Conservation (phyloP, 495 filamentous ascomycete species). For the Evernia prunastri region DNA sequence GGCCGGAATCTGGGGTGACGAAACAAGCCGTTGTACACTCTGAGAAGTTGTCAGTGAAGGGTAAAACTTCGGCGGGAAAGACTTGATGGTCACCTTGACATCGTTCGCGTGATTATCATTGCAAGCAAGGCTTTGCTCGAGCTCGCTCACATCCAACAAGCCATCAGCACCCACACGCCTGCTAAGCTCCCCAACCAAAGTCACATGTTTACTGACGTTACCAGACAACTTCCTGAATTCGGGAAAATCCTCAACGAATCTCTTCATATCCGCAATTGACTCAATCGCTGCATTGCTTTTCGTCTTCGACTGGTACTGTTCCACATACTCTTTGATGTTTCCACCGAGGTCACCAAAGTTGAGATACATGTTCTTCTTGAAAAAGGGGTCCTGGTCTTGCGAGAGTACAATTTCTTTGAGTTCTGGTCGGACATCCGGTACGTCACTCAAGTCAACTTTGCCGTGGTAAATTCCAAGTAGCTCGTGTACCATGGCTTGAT, state of each 20-base stretch:
- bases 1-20: constrained; percentile 61
- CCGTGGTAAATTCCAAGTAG: constrained; percentile 90
- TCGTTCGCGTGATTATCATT: constrained; percentile 89
- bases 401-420: constrained; percentile 92
- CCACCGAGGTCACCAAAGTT: constrained; percentile 97
- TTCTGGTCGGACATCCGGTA: constrained; percentile 85
- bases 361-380: constrained; percentile 99
- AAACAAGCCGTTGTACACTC: constrained; percentile 80
- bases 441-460: constrained; percentile 75
- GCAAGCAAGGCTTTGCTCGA: constrained; percentile 94
- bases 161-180: constrained; percentile 75
- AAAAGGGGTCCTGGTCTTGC: constrained; percentile 97
- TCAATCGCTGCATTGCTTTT: constrained; percentile 91
- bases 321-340: constrained; percentile 97
- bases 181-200: constrained; percentile 87
- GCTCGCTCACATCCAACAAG: constrained; percentile 86
- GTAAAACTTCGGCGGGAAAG: not conserved
- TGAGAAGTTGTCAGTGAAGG: constrained; percentile 32
- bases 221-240: constrained; percentile 95
- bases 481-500: constrained; percentile 98
- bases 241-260: constrained; percentile 97
- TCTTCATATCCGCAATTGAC: constrained; percentile 96
- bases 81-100: constrained; percentile 56
- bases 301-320: constrained; percentile 93
- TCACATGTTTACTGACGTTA: constrained; percentile 98